These are phyloP conservation scores for Paramicrosporidium saccamoebae DNA, from an alignment of 371 early-diverging fungal genomes.

Conservation along the genomic window DNA sequence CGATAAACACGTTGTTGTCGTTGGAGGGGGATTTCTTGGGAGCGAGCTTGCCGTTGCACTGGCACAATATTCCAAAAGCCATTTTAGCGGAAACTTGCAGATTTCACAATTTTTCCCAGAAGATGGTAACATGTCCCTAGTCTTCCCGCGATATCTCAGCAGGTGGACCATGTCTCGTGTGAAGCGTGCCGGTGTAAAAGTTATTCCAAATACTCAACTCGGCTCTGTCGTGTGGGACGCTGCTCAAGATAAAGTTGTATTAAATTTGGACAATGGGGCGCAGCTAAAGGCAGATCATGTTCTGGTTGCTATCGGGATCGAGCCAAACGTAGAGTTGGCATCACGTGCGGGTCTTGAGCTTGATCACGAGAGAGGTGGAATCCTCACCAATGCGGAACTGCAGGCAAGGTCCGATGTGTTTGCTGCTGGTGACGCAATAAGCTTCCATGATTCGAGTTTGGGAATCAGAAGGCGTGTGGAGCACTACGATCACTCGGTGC, in stretches of 20 bases:
- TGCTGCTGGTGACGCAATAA: slow-evolving; percentile 34
- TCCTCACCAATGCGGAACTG: slow-evolving; percentile 34
- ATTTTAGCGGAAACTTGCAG: slow-evolving; percentile 11
- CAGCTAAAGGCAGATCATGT: slow-evolving; percentile 19
- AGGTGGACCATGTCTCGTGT: slow-evolving; percentile 26
- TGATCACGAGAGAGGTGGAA: slow-evolving; percentile 22
- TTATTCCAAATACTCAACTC: neutral
- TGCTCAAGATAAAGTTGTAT: too few relatives aligned
- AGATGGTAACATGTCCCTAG: slow-evolving; percentile 29
- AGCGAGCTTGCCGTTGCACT: slow-evolving; percentile 28
- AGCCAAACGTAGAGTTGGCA: slow-evolving; percentile 25
- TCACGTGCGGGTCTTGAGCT: slow-evolving; percentile 25
- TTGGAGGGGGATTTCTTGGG: slow-evolving; percentile 42
- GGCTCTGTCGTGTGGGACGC: too few relatives aligned
- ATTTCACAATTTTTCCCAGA: slow-evolving; percentile 35
- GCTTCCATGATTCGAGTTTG: slow-evolving; percentile 29
- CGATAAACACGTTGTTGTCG: slow-evolving; percentile 18
- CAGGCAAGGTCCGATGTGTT: slow-evolving; percentile 28
- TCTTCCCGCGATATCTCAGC: slow-evolving; percentile 27
- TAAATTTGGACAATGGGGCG: slow-evolving; percentile 11
- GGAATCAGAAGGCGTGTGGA: slow-evolving; percentile 40
- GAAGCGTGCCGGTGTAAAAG: slow-evolving; percentile 4
- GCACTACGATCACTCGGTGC: slow-evolving; percentile 31
- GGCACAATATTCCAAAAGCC: slow-evolving; percentile 8
- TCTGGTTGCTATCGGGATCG: slow-evolving; percentile 28